Percentiles rank a stretch among this genome's conserved stretches.
Conservation (phyloP, 2,329 filamentous ascomycete species). For the Ustilaginoidea virens region DNA sequence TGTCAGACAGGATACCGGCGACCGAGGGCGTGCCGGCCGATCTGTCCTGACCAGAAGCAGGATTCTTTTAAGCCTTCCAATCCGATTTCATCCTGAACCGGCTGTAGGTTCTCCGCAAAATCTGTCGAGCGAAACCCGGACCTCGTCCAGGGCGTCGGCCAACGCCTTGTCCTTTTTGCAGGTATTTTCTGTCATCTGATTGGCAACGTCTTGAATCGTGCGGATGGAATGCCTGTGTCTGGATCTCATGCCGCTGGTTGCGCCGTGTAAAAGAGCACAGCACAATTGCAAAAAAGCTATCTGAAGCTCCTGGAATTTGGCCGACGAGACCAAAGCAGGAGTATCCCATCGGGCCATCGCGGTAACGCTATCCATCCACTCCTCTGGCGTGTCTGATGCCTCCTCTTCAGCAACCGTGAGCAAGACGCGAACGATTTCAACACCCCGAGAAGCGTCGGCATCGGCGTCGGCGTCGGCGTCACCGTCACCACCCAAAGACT, state of each 20-base stretch:
- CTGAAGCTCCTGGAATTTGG: constrained; percentile 29
- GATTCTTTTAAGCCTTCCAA: too few species aligned
- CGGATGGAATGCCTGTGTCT: constrained; percentile 35
- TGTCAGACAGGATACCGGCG: too few species aligned
- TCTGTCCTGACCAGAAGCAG: too few species aligned
- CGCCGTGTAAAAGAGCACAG: constrained; percentile 31
- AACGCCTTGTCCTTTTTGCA: constrained; percentile 15
- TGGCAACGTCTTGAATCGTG: constrained; percentile 33
- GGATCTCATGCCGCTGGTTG: constrained; percentile 28
- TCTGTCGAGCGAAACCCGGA: too few species aligned
- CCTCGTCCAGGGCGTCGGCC: constrained; percentile 30
- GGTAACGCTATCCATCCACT: constrained; percentile 42
- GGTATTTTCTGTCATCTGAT: constrained; percentile 21
- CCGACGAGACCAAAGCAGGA: constrained; percentile 13
- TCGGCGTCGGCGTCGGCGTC: too few species aligned
- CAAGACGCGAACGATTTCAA: constrained; percentile 40
- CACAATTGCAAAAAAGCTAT: constrained; percentile 40
- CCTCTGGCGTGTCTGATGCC: constrained; percentile 27
- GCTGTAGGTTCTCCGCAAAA: too few species aligned
- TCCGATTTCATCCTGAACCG: too few species aligned
- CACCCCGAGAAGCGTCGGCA: constrained; percentile 26
- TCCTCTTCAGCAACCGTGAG: constrained; percentile 34
- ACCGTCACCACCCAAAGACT: too few species aligned
- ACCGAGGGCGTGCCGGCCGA: too few species aligned
- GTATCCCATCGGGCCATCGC: constrained; percentile 31